Evolutionary conservation across 257 asterid species (phyloP), one percentile per base, ranked within the genome.

Genomic region (Anisodus tanguticus): DNA sequence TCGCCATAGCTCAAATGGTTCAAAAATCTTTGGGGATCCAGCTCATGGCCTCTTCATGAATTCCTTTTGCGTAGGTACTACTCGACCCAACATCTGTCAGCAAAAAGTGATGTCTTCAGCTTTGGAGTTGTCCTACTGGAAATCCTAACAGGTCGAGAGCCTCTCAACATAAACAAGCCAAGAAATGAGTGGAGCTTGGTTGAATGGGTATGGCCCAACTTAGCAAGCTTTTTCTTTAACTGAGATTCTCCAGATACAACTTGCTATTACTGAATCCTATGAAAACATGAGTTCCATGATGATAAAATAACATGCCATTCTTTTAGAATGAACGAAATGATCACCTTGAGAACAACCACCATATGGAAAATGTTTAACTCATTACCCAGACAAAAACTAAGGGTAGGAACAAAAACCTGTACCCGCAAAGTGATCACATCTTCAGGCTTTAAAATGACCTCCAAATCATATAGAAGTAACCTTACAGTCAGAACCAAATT

Each of bases 81-180:
- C 87, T 92, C 98, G 26, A 94, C 98, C 68, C 98, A 94, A 64
- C 89, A 89, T 85, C 90, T 95, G 82, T 91, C 97, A 0, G 91
- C 98, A 68, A 95, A 91, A 85, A 95, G 98, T 84, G 98, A 95
- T 45, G 98, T 95, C 68, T 95, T 95, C 83, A 95, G 98, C 93
- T 95, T 93, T 31, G 98, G 93, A 69, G 92, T 90, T 79, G 92
- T 90, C 58, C 83, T 95, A 80, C 90, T 95, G 77, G 98, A 95
- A 88, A 91, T 93, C 60, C 85, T 93, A 59, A 92, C 93, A 77
- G 95, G 97, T 7, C 88, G 97, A 71, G 98, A 94, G 72, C 97
- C 98, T 84, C 98, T 94, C 87, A 92, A 94, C 84, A 88, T 92
- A 82, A 88, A 84, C 84, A 91, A 97, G 91, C 97, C 97, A 81